Evolutionary conservation across 306 rosid genomes (phyloP), one percentile per base, ranked within the genome.

Genomic region (Begonia fuchsioides): DNA sequence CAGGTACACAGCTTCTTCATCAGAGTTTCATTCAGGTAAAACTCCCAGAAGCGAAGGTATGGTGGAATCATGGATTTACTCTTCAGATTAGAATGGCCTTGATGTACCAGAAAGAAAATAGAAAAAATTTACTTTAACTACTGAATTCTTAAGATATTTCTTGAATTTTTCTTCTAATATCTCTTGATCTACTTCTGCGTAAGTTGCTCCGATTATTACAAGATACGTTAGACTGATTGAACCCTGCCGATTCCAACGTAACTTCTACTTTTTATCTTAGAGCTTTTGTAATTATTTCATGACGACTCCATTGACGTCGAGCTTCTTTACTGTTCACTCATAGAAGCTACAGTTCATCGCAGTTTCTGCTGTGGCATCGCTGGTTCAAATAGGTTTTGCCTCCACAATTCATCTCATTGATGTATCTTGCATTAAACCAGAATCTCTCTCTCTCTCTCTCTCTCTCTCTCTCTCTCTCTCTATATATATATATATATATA

Each of bases 61-160:
- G 75, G 73, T 81, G 61, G 94, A 92, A 72, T 73, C 98, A 20
- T 85, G 96, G 94, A 85, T 92, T 77, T 85, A 92, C 73, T 90
- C 98, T 47, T 81, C 98, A 17, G 94, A 90, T 65, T 82, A 67
- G 59, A 32, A 19, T 3, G 9, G 6, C 3, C 17, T 11, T 39
- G 44, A 43, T 9, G 15, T 15, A 17, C 9, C 38, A 54, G 12
- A 19, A 6, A 13, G 58, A 53, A 15, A 38, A 50, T 41, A 43
- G 15, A 17, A 8, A 47, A 38, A 60, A 13, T 63, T 58, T 59
- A 14, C 15, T 56, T 15, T 32, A 2, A 56, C 46, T 3, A 41
- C 14, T 3, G 45, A 11, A 11, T 10, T 1, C 45, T 41, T 56
- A 44, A 6, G 46, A 44, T 10, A 41, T 41, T n/a, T 10, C 32